Base-by-base conservation (phyloP, 805 yeast genomes). In the Ogataea siamensis region DNA sequence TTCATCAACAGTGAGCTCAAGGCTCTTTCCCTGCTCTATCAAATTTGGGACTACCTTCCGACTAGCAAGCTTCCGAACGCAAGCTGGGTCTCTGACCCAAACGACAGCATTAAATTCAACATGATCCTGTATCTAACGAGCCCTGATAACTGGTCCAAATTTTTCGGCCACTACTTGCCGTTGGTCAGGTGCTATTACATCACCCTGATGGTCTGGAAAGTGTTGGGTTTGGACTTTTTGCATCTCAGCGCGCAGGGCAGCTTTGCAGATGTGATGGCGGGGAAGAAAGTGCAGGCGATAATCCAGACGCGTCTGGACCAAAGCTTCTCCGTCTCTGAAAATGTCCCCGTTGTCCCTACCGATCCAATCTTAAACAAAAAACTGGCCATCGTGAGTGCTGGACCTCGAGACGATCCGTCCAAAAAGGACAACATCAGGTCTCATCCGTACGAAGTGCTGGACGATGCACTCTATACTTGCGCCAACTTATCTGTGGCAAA, bases 151-250 rank as follows among this genome's bases (percentile, higher is more conserved):
- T 85, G 89, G 82, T 60, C 60, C 22, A 63, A 67, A 32, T 74
- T 73, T 43, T 78, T 87, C 51, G 73, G 80, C 25, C 94, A 87
- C 59, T 87, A 94, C 87, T 74, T 79, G 51, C 88, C 95, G 3
- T 58, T 86, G 12, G 79, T 85, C 16, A 66, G 95, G 24, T 72
- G 83, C 4, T 83, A 79, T 51, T 87, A 79, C 56, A 67, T 74
- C 32, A 66, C 88, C 27, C 66, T 87, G 15, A 42, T 87, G 12
- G 69, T 85, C 32, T 87, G 91, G 83, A 73, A 86, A 45, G 58
- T 29, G 58, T 64, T 55, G 65, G 80, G 43, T 39, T 64, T 52
- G 12, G 34, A 39, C 13, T 45, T 54, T 9, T 13, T 51, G 2
- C 34, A 34, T 21, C 27, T 37, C 11, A 44, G 28, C 11, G 14